phyloP scores from a whole-genome alignment of 345 rosid genomes.

The Schrenkiella parvula region DNA sequence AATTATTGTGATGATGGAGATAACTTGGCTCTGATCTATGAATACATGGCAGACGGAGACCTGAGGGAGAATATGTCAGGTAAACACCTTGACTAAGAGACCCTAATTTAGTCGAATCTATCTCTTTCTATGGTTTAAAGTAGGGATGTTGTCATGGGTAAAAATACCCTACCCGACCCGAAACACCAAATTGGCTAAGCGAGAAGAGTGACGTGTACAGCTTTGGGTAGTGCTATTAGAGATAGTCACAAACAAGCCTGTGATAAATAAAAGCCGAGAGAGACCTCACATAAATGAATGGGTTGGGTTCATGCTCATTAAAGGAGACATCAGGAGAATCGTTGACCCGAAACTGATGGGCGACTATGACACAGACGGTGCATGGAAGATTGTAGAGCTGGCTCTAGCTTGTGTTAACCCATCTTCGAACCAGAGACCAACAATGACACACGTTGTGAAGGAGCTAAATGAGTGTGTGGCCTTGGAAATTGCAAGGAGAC shows the following conservation, averaged over 20 bases:
- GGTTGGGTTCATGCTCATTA: constrained; percentile 35
- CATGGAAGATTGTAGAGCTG: constrained; percentile 46
- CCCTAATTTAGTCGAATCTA: neutral
- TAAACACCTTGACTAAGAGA: neutral
- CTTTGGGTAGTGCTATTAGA: constrained; percentile 52
- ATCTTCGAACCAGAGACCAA: constrained; percentile 32
- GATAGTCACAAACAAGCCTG: constrained; percentile 46
- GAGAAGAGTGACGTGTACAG: constrained; percentile 58
- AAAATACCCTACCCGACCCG: too few relatives aligned
- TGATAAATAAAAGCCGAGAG: constrained; percentile 23
- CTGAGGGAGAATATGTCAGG: constrained; percentile 38
- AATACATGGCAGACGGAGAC: constrained; percentile 45
- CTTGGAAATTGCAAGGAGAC: constrained; percentile 9
- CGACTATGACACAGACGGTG: constrained; percentile 35
- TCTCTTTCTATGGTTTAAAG: neutral
- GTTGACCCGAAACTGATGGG: constrained; percentile 47
- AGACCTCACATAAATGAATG: constrained; percentile 38
- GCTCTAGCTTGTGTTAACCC: constrained; percentile 40
- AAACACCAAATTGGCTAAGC: constrained; percentile 38
- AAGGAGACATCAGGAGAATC: constrained; percentile 40
- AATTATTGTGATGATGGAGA: constrained; percentile 44
- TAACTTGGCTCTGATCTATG: constrained; percentile 42
- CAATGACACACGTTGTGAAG: constrained; percentile 38
- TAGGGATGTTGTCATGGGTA: too few relatives aligned
- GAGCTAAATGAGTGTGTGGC: constrained; percentile 41